Percentiles rank a stretch among this genome's conserved stretches.
Conservation (phyloP, 163 green algal species). For the Chloromonas sp. region DNA sequence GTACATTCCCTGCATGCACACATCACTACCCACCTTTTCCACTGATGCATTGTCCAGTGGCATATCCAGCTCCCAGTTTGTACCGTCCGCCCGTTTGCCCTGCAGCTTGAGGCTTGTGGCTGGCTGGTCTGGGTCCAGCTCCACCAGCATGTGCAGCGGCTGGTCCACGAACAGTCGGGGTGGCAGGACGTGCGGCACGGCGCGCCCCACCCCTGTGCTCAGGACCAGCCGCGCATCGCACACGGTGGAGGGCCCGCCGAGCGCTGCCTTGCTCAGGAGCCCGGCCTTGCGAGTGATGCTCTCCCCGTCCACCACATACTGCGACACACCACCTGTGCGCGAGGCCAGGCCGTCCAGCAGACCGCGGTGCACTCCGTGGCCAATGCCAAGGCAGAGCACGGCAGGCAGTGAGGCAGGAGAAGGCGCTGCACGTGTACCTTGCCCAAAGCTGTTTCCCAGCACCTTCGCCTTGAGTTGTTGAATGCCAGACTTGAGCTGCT, state of each 20-base stretch:
- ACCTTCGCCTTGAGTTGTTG: too few species aligned
- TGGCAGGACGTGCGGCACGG: constrained; percentile 18
- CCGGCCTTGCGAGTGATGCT: constrained; percentile 20
- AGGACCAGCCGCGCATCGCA: constrained; percentile 9
- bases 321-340: constrained; percentile 11
- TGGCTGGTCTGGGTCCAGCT: neutral
- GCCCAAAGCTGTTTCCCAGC: neutral
- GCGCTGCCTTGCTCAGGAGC: constrained; percentile 20
- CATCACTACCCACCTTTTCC: neutral
- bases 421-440: neutral
- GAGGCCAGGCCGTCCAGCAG: constrained; percentile 24
- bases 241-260: neutral
- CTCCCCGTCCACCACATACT: constrained; percentile 34
- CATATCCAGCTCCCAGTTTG: neutral
- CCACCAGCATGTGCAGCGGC: constrained; percentile 20
- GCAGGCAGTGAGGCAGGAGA: neutral
- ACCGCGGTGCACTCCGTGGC: constrained; percentile 27
- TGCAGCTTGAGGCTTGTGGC: neutral
- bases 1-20: neutral
- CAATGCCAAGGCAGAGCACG: constrained; percentile 34
- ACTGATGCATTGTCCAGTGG: neutral
- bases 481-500: neutral
- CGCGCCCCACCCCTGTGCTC: constrained; percentile 3
- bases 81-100: neutral
- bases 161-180: constrained; percentile 23